Base-by-base conservation (phyloP, 2,329 filamentous ascomycete species). In the Neocucurbitaria cava region DNA sequence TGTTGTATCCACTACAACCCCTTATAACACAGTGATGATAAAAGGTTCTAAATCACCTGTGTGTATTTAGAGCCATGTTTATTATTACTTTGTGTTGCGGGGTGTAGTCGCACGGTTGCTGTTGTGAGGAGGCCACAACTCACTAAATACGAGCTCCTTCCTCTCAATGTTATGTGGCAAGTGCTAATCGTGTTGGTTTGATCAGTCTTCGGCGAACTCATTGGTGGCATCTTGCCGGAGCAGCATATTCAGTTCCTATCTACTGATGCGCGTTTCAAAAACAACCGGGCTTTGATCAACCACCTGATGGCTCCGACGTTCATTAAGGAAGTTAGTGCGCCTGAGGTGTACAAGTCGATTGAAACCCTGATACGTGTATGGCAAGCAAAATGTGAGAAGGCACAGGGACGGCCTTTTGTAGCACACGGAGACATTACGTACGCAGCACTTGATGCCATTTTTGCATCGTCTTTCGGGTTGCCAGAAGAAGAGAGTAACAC, bases 291-390 rank as follows among this genome's bases (percentile, higher is more conserved):
- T 6, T 64, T 78, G 2, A 67, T 77, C 51, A 71, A 73, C 39
- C 68, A 78, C 51, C 58, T 76, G 41, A 78, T 79, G 74, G 61
- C 70, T 1, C 69, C 72, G 0, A 65, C 20, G 0, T 79, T 78
- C 45, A 60, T 78, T 18, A 65, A 50, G 28, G 46, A 68, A 7
- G 64, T 77, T 9, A 69, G 61, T 44, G 51, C 40, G 11, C 55
- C 44, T 9, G 46, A 43, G 13, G 43, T 54, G 17, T 58, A 51
- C 33, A 41, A 43, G 9, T n/a, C 17, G 1, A 49, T 46, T n/a
- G 24, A 36, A n/a, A 28, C 26, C 9, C 39, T 58, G 21, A 45
- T 58, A 10, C 30, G 68, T 10, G 26, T 78, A 15, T 77, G 73
- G 71, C 45, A 65, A 17, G 23, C 59, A 31, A 79, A 78, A 53